Percentiles rank a stretch among this genome's conserved stretches.
Evolutionary conservation across 495 filamentous ascomycete genomes (phyloP).

Genomic region (Cenococcum geophilum): DNA sequence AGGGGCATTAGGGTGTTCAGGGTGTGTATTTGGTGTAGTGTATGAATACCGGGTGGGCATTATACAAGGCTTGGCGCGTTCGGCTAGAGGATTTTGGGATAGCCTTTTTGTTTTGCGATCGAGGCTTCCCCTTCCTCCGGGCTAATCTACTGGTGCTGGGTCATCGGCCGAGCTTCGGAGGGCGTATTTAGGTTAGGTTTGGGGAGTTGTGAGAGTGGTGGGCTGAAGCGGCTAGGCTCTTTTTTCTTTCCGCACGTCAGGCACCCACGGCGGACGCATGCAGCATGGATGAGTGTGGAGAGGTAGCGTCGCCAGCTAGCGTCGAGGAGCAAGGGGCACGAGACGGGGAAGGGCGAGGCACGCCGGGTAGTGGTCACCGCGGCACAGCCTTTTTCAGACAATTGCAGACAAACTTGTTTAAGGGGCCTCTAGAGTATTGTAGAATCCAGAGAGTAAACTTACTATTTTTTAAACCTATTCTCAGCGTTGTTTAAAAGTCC

Average conservation of each 20-base stretch:
- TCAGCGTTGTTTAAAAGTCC: no score
- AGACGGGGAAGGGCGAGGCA: not conserved
- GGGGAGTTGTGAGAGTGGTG: not conserved
- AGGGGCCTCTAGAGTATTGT: no score
- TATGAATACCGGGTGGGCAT: conserved; percentile 1
- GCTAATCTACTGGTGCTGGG: not conserved
- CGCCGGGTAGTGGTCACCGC: not conserved
- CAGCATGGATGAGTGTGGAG: not conserved
- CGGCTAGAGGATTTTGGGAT: not conserved
- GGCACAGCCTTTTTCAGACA: no score
- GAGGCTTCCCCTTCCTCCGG: not conserved
- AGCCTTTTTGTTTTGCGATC: not conserved
- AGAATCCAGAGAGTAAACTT: no score
- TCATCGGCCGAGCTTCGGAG: not conserved
- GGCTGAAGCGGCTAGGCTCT: not conserved
- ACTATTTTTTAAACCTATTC: no score
- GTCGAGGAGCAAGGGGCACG: not conserved
- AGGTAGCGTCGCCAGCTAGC: not conserved
- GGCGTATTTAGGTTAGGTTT: not conserved
- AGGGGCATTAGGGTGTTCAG: not conserved
- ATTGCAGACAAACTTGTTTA: no score
- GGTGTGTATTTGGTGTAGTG: not conserved
- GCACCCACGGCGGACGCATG: not conserved
- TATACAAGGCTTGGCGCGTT: not conserved
- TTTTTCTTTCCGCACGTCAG: not conserved